Conservation (phyloP, 371 early-diverging fungal species). For the Rhizopus stolonifer region DNA sequence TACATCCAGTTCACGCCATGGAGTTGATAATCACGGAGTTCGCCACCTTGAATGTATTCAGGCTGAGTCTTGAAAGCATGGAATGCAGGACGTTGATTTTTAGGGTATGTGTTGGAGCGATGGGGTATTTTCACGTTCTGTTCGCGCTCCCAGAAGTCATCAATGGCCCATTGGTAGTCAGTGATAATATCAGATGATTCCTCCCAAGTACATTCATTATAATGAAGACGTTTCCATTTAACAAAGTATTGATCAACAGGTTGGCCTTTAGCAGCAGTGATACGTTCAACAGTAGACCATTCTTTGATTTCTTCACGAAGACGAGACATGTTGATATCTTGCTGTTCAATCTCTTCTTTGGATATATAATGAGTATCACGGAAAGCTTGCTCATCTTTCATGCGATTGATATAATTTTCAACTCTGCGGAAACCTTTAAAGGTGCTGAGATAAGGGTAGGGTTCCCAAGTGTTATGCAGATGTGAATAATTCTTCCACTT, state of each 20-base stretch:
- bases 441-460: constrained; percentile 56
- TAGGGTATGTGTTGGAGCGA: constrained; percentile 55
- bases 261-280: constrained; percentile 69
- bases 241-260: constrained; percentile 77
- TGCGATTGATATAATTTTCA: constrained; percentile 78
- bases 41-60: constrained; percentile 81
- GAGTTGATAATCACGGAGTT: constrained; percentile 96
- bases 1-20: constrained; percentile 99
- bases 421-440: constrained; percentile 89
- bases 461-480: constrained; percentile 92
- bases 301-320: constrained; percentile 81
- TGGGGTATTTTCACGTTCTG: constrained; percentile 71
- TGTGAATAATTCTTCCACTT: constrained; percentile 95
- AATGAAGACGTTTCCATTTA: constrained; percentile 90
- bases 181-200: constrained; percentile 59
- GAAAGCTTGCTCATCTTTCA: constrained; percentile 62
- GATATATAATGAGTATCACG: constrained; percentile 70
- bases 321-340: constrained; percentile 80
- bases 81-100: constrained; percentile 72
- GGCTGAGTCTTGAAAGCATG: constrained; percentile 79
- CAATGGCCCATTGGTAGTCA: constrained; percentile 76
- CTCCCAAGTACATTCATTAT: constrained; percentile 93
- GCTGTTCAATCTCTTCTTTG: constrained; percentile 86
- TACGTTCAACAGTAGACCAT: constrained; percentile 86
- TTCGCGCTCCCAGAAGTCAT: constrained; percentile 81